Base-by-base conservation (phyloP, 495 filamentous ascomycete genomes). In the Penicillium psychrofluorescens region DNA sequence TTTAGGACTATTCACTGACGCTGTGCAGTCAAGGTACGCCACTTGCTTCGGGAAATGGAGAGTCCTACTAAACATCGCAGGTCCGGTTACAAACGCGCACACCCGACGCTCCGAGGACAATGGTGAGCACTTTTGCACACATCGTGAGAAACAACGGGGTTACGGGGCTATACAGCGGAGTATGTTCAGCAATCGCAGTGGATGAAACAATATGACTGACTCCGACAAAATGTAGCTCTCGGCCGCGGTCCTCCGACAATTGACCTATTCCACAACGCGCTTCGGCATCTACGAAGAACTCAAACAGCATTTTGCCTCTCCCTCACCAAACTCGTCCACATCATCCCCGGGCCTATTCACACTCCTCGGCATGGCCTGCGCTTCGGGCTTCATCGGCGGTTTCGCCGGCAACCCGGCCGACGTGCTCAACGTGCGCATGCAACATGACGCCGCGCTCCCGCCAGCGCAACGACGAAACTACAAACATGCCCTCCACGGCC, bases 391-490 rank as follows among this genome's bases (percentile, higher is more conserved):
- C 63, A 66, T 95, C 5, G 92, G 92, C 44, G 92, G 92, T 16
- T 61, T 95, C 7, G 85, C 86, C 9, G 92, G 92, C 44, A 97
- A 97, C 65, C 86, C 89, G 0, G 91, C 91, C 44, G 92, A 98
- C 59, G 86, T 98, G 9, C 75, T 96, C 45, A 98, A 98, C 67
- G 92, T 98, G 35, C 89, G 92, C 50, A 98, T 98, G 92, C 92
- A 98, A 64, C 84, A 91, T 69, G 92, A 97, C 61, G 83, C 86
- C 10, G 80, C 90, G 0, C 78, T 95, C 5, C 86, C 90, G 0
- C 55, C 68, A 2, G 71, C 70, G 1, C 69, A 92, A 49, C 82
- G 88, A 4, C 80, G 90, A 15, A 90, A 95, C 67, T 98, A 98
- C 73, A 79, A 79, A 40, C 74, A 97, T 55, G 94, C 90, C 4